Evolutionary conservation across 371 early-diverging fungal species (phyloP).

Genomic region (Basidiobolus meristosporus): DNA sequence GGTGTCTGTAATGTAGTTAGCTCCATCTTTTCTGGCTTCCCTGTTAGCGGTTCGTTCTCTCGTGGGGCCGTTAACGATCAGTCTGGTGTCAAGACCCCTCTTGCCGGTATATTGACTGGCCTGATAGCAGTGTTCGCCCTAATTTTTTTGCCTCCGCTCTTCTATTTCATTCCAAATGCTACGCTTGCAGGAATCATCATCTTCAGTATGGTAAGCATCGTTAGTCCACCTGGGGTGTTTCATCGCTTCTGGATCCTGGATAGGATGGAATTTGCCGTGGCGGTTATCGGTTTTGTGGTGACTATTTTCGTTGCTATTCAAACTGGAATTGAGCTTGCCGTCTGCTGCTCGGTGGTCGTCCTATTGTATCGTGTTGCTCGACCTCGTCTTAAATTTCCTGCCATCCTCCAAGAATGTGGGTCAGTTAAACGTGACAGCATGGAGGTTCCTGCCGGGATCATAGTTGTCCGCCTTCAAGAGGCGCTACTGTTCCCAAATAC

Average conservation of each 20-base stretch:
- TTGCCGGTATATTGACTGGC: constrained; percentile 52
- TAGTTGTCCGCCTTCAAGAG: constrained; percentile 35
- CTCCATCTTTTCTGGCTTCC: constrained; percentile 63
- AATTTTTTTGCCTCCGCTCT: constrained; percentile 56
- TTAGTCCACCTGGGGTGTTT: constrained; percentile 23
- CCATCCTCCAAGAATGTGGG: too few species aligned
- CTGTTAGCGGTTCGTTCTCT: constrained; percentile 79
- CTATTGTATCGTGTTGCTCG: constrained; percentile 31
- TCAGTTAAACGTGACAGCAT: too few species aligned
- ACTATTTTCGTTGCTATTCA: constrained; percentile 16
- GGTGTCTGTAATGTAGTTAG: constrained; percentile 62
- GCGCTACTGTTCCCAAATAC: constrained; percentile 49
- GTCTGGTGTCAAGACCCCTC: constrained; percentile 60
- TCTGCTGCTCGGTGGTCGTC: constrained; percentile 21
- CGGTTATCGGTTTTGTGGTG: too few species aligned
- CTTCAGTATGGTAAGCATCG: constrained; percentile 33
- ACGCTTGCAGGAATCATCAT: constrained; percentile 42
- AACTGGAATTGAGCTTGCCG: constrained; percentile 26
- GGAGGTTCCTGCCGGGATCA: constrained; percentile 23
- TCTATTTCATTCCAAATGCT: constrained; percentile 65
- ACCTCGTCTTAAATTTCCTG: constrained; percentile 15
- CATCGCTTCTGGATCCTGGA: constrained; percentile 14
- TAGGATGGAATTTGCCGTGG: constrained; percentile 5
- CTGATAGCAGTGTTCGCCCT: constrained; percentile 50
- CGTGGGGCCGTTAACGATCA: constrained; percentile 65